Conservation (phyloP, 441 rosid species). For the Adansonia rubrostipa region DNA sequence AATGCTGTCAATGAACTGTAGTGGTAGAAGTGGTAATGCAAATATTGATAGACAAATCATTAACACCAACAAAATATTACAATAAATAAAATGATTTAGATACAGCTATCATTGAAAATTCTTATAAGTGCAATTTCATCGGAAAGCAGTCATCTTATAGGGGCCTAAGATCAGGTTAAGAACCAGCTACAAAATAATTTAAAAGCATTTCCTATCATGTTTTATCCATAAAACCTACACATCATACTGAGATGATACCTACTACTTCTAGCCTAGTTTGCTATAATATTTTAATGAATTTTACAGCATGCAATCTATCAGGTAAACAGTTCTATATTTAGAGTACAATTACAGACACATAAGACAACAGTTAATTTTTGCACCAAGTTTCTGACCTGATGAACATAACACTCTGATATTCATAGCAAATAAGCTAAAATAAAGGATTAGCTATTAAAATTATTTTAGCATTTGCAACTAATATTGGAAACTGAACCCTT, state of each 20-base stretch:
- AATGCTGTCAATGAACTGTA: constrained; percentile 14
- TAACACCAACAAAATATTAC: constrained; percentile 13
- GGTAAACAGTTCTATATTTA: not conserved
- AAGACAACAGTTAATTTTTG: constrained; percentile 18
- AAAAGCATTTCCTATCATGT: constrained; percentile 26
- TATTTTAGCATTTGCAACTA: constrained; percentile 32
- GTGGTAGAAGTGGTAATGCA: constrained; percentile 26
- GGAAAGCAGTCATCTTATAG: constrained; percentile 23
- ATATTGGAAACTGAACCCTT: constrained; percentile 24
- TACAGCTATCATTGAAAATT: constrained; percentile 3
- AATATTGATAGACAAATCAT: constrained; percentile 12
- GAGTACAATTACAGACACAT: not conserved
- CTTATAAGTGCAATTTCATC: constrained; percentile 12
- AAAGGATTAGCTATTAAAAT: not conserved
- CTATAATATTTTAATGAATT: not conserved
- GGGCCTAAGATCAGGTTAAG: constrained; percentile 25
- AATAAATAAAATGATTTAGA: constrained; percentile 26
- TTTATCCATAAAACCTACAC: constrained; percentile 19
- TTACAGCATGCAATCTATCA: constrained; percentile 17
- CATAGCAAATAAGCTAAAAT: constrained; percentile 15
- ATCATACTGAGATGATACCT: constrained; percentile 4
- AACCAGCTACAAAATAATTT: constrained; percentile 23
- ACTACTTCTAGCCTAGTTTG: constrained; percentile 19
- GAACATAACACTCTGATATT: constrained; percentile 4
- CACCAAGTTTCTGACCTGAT: constrained; percentile 2